Evolutionary conservation across 106 monocot genomes (phyloP).

Genomic region (Narthecium ossifragum): DNA sequence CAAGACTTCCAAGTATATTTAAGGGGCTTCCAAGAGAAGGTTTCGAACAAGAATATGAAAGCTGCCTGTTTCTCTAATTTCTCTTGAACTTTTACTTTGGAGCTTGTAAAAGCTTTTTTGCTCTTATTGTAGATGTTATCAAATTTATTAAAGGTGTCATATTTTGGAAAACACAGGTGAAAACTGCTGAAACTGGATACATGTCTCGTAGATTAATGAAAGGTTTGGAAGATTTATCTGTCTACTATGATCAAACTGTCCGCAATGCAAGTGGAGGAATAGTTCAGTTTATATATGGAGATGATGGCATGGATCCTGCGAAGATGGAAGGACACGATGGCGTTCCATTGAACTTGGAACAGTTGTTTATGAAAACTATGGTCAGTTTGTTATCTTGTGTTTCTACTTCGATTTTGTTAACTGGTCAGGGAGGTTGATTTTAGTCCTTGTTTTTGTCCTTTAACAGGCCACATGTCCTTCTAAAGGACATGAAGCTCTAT

Average conservation of each 20-base stretch:
- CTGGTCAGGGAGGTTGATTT: too few relatives aligned
- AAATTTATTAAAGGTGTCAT: too few relatives aligned
- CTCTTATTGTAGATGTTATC: too few relatives aligned
- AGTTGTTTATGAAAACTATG: slow-evolving; percentile 82
- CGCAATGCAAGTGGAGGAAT: slow-evolving; percentile 76
- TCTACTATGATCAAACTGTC: slow-evolving; percentile 86
- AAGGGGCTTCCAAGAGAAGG: too few relatives aligned
- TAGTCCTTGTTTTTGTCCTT: background rate
- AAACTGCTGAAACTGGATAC: slow-evolving; percentile 99
- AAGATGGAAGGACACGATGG: slow-evolving; percentile 93
- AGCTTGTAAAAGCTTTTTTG: background rate
- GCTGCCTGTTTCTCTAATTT: too few relatives aligned
- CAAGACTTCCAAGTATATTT: too few relatives aligned
- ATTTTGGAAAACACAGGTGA: slow-evolving; percentile 80
- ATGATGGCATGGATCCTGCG: slow-evolving; percentile 99
- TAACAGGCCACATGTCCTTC: slow-evolving; percentile 82
- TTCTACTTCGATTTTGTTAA: background rate
- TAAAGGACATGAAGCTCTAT: slow-evolving; percentile 29
- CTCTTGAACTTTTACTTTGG: too few relatives aligned
- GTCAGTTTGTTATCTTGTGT: slow-evolving; percentile 27
- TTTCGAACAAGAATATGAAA: too few relatives aligned
- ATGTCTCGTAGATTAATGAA: slow-evolving; percentile 99
- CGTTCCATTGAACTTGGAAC: slow-evolving; percentile 76
- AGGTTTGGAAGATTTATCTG: slow-evolving; percentile 83
- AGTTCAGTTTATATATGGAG: slow-evolving; percentile 91